Evolutionary conservation across 768 basidiomycete species (phyloP), one percentile per base, ranked within the genome.

Genomic region (Mycena amicta): DNA sequence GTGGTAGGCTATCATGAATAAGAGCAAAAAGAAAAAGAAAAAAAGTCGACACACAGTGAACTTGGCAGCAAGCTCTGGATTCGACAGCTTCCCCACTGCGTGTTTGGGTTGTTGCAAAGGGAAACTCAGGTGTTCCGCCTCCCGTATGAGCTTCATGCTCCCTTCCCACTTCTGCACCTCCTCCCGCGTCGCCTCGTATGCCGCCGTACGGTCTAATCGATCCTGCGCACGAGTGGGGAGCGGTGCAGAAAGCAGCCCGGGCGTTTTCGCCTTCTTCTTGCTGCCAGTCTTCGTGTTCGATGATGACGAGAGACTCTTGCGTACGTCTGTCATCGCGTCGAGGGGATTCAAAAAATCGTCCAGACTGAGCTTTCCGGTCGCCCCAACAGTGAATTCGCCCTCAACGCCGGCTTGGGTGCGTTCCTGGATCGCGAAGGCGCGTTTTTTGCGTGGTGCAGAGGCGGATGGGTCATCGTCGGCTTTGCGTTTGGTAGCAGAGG

Each of bases 161-260:
- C 84, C 86, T 26, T 84, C 84, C 97, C 96, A 98, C 77, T 96
- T 97, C 62, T 91, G 86, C 2, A 96, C 89, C 71, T 98, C 95
- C 61, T 84, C 82, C 69, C 92, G 93, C 3, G 95, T 98, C 72
- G 91, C 83, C 66, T 95, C 94, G 69, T 96, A 97, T 0, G 96
- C 96, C 6, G 95, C 96, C 69, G 94, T 88, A 50, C 96, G 87
- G 64, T 97, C 93, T 1, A 98, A 76, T 43, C 91, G 88, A 60
- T 97, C 95, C 70, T 97, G 92, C 0, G 88, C 84, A 29, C 94
- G 83, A 22, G 88, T 87, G 8, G 93, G 93, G 0, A 99, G 77
- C 0, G 96, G 96, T 0, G 92, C 93, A 3, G 92, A 75, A 5
- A 96, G 79, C 47, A 0, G 89, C 55, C 18, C 62, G 50, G 8